phyloP scores from a whole-genome alignment of 2,329 filamentous ascomycete species.

The Trichoderma brevicompactum region DNA sequence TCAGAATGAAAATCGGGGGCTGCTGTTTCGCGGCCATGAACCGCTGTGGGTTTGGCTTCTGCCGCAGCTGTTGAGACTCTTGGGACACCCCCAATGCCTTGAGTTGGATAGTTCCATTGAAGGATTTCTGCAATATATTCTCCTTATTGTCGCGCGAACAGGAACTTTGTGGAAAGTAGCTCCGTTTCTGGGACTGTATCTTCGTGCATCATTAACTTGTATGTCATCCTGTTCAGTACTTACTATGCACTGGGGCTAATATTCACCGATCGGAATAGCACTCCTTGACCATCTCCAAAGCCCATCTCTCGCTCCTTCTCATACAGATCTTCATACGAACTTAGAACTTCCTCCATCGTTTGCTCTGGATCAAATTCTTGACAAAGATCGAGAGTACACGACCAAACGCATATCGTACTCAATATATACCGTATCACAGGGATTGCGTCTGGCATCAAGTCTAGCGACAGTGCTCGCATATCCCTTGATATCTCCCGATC shows the following conservation, averaged over 20 bases:
- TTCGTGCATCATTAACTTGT: constrained; percentile 55
- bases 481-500: constrained; percentile 43
- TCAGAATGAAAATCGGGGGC: constrained; percentile 45
- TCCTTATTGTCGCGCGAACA: constrained; percentile 50
- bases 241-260: background rate
- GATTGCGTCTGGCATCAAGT: constrained; percentile 51
- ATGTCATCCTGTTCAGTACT: constrained; percentile 34
- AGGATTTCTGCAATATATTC: constrained; percentile 55
- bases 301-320: constrained; percentile 36
- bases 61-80: constrained; percentile 60
- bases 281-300: constrained; percentile 44
- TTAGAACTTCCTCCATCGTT: constrained; percentile 47
- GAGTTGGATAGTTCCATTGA: constrained; percentile 57
- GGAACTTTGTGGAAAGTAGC: constrained; percentile 55
- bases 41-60: constrained; percentile 69
- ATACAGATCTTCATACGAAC: constrained; percentile 36
- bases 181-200: constrained; percentile 51
- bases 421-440: constrained; percentile 48
- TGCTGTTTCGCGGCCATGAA: constrained; percentile 60
- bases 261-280: constrained; percentile 33
- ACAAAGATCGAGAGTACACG: constrained; percentile 33
- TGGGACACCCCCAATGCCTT: constrained; percentile 56
- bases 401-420: constrained; percentile 46
- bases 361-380: constrained; percentile 45
- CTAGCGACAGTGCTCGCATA: constrained; percentile 51